Base-by-base conservation (phyloP, 495 filamentous ascomycete genomes). In the Annulohypoxylon maeteangense region DNA sequence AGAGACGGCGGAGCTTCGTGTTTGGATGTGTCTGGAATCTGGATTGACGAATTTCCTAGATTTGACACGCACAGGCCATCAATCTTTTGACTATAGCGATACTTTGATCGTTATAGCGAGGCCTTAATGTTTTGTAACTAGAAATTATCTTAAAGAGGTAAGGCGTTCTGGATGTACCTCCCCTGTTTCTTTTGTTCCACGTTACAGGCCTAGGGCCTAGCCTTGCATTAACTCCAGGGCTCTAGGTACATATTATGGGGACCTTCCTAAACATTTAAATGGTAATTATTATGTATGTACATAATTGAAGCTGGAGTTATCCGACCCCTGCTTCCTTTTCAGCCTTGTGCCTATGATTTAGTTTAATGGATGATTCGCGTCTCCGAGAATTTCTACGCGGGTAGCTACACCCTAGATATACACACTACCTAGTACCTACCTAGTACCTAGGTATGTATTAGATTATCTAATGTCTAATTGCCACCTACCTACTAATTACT, bases 281-380 rank as follows among this genome's bases (percentile, higher is more conserved):
- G n/a, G n/a, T n/a, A n/a, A n/a, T n/a, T n/a, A n/a, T n/a, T n/a
- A n/a, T n/a, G n/a, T n/a, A n/a, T n/a, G n/a, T n/a, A n/a, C n/a
- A n/a, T n/a, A n/a, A n/a, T n/a, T n/a, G n/a, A n/a, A n/a, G n/a
- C 14, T 20, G 16, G n/a, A 25, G 47, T 20, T 27, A 7, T 3
- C 7, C 12, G 16, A 16, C 10, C 45, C 59, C 59, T 64, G 48
- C 11, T 48, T 64, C 47, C 11, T 14, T 14, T 32, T 65, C 62
- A 65, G 62, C 62, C 62, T 58, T 65, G 62, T 27, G 40, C 62
- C 50, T 65, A 53, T 27, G 40, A 29, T 58, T 48, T 7, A 54
- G 29, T 58, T 64, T 57, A 56, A 40, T 32, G 25, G 42, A 40
- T 38, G 62, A 58, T 57, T 55, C 62, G 62, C 62, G 62, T 65